Percentiles rank a stretch among this genome's conserved stretches.
These are phyloP conservation scores for Secale cereale DNA, from an alignment of 176 grass and related monocot genomes.

Conservation along the genomic window DNA sequence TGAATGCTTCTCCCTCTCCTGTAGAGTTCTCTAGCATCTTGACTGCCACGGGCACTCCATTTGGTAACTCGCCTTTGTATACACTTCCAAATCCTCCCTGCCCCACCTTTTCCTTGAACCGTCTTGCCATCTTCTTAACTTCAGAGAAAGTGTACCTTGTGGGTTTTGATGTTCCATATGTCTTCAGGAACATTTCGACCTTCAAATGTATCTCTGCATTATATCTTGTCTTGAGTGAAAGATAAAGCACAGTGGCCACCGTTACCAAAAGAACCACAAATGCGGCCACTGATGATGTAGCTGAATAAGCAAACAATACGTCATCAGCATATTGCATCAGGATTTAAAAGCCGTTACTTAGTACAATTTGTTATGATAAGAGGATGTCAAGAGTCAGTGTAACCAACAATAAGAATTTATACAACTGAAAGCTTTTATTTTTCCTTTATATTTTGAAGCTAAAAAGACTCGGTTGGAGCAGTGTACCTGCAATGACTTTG, in stretches of 20 bases:
- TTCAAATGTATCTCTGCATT: slow-evolving; percentile 1
- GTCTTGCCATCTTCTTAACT: not conserved
- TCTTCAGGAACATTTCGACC: not conserved
- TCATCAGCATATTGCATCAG: not conserved
- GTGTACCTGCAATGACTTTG: not conserved
- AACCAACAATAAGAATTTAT: not conserved
- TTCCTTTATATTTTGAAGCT: not conserved
- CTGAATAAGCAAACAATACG: not conserved
- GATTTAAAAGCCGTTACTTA: too few species aligned
- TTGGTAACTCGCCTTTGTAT: not conserved
- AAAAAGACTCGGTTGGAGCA: not conserved
- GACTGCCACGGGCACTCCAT: not conserved
- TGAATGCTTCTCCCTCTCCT: not conserved
- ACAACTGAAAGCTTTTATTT: too few species aligned
- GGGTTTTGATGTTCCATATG: not conserved
- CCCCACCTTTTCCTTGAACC: not conserved
- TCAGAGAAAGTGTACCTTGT: not conserved
- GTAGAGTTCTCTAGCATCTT: not conserved
- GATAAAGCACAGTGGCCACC: not conserved
- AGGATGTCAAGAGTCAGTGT: not conserved
- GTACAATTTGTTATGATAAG: not conserved
- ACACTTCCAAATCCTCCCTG: not conserved
- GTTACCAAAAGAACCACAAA: not conserved
- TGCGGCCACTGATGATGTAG: not conserved
- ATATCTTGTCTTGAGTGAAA: slow-evolving; percentile 5